Base-by-base conservation (phyloP, 164 flowering plant species). In the Chloranthus sessilifolius region DNA sequence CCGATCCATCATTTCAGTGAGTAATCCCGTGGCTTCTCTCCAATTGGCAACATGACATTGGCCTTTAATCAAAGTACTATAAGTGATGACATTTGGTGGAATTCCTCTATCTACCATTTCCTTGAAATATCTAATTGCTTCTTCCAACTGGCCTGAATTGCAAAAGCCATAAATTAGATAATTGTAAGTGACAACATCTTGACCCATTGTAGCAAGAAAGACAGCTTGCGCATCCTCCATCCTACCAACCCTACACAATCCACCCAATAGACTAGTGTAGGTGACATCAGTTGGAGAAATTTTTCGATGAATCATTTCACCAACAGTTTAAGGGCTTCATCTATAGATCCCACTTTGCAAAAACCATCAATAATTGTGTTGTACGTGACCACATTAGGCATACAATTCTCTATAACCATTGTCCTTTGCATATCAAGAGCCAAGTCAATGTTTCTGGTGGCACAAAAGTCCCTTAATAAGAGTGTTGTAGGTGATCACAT, bases 101-200 rank as follows among this genome's bases (percentile, higher is more conserved):
- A 81, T 43, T 20, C 78, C 83, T 55, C 51, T 74, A n/a, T 66
- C 62, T 36, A 66, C 37, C 92, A 84, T 84, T 27, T 54, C 57
- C 47, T 81, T 74, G 56, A 54, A 75, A 6, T 79, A 37, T 56
- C 63, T 61, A 38, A 76, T 44, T 23, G 85, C 88, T 27, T 54
- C 58, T 47, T 8, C 43, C 39, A 69, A 21, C 24, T 71, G 62
- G 47, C 85, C 83, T 2, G 35, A 40, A 58, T 46, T 74, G 53
- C 79, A 76, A 23, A 59, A 71, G 26, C 94, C 88, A 61, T 71
- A 67, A 58, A 85, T 76, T 59, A 85, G 41, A 5, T 76, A 65
- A 62, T 80, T 78, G 46, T 69, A 82, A 24, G 75, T 59, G 75
- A 9, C 35, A 57, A 62, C 71, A 50, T 16, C 82, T 78, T 42